Base-by-base conservation (phyloP, 2,329 filamentous ascomycete genomes). In the Zymoseptoria tritici region DNA sequence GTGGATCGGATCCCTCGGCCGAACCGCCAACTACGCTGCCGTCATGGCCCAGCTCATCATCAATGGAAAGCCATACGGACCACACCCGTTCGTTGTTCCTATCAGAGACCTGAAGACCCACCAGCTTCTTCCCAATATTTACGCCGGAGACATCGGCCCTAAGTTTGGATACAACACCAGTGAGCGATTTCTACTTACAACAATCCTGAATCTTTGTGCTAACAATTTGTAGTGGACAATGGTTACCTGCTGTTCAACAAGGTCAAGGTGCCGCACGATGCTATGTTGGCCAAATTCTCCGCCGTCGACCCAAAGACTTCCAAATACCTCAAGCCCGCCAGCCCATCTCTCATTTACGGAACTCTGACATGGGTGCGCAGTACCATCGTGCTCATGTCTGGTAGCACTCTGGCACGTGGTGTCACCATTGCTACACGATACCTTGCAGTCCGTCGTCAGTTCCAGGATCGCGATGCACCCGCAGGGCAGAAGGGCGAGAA, bases 1-100 rank as follows among this genome's bases (percentile, higher is more conserved):
- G 88, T 92, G 89, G 89, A 91, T 91, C 67, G 89, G 89, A 1
- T 89, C 87, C 9, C 80, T 92, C 3, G 89, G 89, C 56, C 81
- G 87, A 67, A 86, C 86, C 2, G 89, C 89, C 52, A 92, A 90
- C 71, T 81, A 90, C 69, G 89, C 89, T 1, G 84, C 90, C 2
- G 87, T 92, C 3, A 90, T 92, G 81, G 89, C 89, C 0, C 88
- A 91, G 74, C 79, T 92, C 26, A 82, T 86, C 62, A 81, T 91
- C 62, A 77, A 79, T 61, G 87, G 87, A 65, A 89, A 88, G 74
- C 76, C 79, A 19, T 85, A 85, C 64, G 89, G 89, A 0, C 88
- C 89, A 46, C 88, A 92, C 69, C 88, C 89, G 0, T 92, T 93
- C 69, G 81, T 92, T 9, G 87, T 90, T 4, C 89, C 88, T 63